Evolutionary conservation across 2,329 filamentous ascomycete species (phyloP), one percentile per base, ranked within the genome.

Genomic region (Botrytis sinoallii): DNA sequence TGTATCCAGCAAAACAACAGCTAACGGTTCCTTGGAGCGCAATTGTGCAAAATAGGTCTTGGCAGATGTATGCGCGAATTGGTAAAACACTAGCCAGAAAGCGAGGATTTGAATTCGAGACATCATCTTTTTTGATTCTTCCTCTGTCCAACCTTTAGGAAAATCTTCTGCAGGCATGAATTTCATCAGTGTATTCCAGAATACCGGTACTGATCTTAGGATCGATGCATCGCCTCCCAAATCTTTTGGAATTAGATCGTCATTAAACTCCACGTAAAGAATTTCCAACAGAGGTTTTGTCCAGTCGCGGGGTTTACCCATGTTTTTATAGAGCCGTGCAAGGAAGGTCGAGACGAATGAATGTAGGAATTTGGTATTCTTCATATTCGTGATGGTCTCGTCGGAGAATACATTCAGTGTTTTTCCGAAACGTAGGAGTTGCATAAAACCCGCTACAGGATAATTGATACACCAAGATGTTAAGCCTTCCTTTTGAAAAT

Each of bases 401-500:
- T 66, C 29, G 10, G 42, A 35, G 29, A 67, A 55, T 9, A 67
- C 32, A 20, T 67, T 38, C 10, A 67, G 14, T 0, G 1, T 38
- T 67, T 55, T 38, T 4, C 46, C 32, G 25, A 52, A 67, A 20
- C 22, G 32, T 16, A 67, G 46, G 4, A 67, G 7, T 52, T 52
- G 32, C 22, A 52, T 67, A 3, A 52, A 67, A 9, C 46, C 42
- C 14, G 42, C 29, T 18, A 66, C 12, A 1, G 63, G 42, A 35
- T 66, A 66, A 29, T 66, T 66, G 29, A 66, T 66, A 32, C 63
- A 66, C 63, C 63, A 66, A 16, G 63, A 20, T 9, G 63, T 29
- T 0, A 66, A 66, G 3, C 42, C 42, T 66, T 66, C 20, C 16
- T 32, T 29, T 25, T 48, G 63, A 7, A 66, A 66, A 35, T 66